These are phyloP conservation scores for Pseudogymnoascus sp. DNA, from an alignment of 2,329 filamentous ascomycete genomes.

Conservation along the genomic window DNA sequence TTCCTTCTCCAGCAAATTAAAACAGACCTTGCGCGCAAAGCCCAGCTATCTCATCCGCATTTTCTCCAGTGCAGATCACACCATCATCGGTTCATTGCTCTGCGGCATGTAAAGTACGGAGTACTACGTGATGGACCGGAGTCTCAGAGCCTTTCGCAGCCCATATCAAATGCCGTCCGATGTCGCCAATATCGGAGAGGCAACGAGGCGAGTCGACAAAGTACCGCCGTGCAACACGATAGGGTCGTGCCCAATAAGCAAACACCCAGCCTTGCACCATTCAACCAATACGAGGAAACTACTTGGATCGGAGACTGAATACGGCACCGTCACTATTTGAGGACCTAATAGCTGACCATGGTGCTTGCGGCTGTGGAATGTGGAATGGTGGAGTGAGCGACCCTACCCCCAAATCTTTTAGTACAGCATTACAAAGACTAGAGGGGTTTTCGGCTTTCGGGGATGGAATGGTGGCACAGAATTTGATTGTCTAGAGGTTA, in stretches of 20 bases:
- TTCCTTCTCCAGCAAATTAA: constrained; percentile 5
- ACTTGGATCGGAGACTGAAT: background rate
- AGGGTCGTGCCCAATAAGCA: constrained; percentile 7
- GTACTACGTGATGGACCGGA: background rate
- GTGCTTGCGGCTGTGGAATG: constrained; percentile 6
- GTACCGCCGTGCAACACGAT: background rate
- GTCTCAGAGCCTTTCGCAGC: background rate
- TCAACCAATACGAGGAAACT: background rate
- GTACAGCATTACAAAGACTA: constrained; percentile 1
- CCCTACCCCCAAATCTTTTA: background rate
- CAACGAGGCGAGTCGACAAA: background rate
- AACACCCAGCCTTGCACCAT: background rate
- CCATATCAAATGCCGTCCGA: background rate
- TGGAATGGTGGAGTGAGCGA: background rate
- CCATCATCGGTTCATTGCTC: background rate
- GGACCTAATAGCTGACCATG: background rate
- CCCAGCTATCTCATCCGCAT: constrained; percentile 1
- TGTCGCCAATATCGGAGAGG: constrained; percentile 1
- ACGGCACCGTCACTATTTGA: background rate
- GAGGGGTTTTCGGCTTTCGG: background rate
- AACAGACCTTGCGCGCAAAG: background rate
- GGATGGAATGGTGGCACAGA: background rate
- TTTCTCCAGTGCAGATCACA: constrained; percentile 1
- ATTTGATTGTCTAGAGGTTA: background rate
- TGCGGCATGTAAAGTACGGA: background rate